A percentile compares a stretch with the other conserved stretches of the same genome.
phyloP scores from a whole-genome alignment of 768 basidiomycete genomes.

The Hysterangium stoloniferum region DNA sequence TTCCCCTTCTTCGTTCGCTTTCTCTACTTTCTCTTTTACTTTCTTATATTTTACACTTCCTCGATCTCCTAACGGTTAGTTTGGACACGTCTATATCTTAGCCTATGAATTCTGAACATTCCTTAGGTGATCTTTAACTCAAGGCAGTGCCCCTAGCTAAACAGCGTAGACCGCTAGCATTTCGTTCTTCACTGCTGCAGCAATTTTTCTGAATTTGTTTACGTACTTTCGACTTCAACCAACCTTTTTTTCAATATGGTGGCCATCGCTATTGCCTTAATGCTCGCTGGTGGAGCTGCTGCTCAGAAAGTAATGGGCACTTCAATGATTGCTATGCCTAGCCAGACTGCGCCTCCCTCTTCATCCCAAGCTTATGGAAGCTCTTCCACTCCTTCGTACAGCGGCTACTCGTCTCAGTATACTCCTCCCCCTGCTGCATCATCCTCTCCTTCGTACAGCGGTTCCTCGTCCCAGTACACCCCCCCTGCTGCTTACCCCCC shows the following conservation, averaged over 20 bases:
- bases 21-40: slow-evolving; percentile 15
- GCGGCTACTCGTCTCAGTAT: slow-evolving; percentile 8
- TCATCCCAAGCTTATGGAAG: background rate
- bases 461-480: slow-evolving; percentile 24
- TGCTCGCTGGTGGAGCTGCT: slow-evolving; percentile 47
- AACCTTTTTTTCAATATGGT: slow-evolving; percentile 45
- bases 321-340: slow-evolving; percentile 18
- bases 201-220: slow-evolving; percentile 20
- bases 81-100: slow-evolving; percentile 14
- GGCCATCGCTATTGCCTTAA: slow-evolving; percentile 51
- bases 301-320: slow-evolving; percentile 48
- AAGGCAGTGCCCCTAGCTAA: slow-evolving; percentile 44
- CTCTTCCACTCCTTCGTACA: slow-evolving; percentile 7
- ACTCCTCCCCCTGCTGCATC: slow-evolving; percentile 4
- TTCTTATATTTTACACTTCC: slow-evolving; percentile 11
- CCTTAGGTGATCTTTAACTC: slow-evolving; percentile 40
- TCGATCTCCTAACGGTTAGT: slow-evolving; percentile 15
- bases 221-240: slow-evolving; percentile 22
- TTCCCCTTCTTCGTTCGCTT: slow-evolving; percentile 28
- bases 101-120: slow-evolving; percentile 20
- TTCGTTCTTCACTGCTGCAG: slow-evolving; percentile 29
- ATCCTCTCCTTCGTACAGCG: slow-evolving; percentile 12
- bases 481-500: too few relatives aligned
- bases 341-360: background rate
- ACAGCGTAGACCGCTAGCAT: slow-evolving; percentile 64